These are phyloP conservation scores for Candida takata DNA, from an alignment of 805 yeast genomes.

Conservation along the genomic window DNA sequence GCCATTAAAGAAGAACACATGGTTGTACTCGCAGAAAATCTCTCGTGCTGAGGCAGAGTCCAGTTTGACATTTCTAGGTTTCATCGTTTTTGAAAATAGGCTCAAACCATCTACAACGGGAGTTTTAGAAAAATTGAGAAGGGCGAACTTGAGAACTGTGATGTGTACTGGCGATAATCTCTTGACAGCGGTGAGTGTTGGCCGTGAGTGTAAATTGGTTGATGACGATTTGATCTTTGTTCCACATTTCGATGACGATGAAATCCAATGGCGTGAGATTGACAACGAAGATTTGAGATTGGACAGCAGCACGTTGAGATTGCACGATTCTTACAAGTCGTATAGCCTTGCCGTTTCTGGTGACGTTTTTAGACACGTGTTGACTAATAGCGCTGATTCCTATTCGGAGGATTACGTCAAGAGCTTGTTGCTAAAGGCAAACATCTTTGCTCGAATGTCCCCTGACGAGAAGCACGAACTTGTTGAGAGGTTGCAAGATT, in stretches of 20 bases:
- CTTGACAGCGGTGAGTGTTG: slow-evolving; percentile 91
- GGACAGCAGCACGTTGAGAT: slow-evolving; percentile 57
- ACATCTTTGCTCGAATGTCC: slow-evolving; percentile 93
- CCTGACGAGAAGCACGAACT: slow-evolving; percentile 98
- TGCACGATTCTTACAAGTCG: slow-evolving; percentile 30
- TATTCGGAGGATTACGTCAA: slow-evolving; percentile 37
- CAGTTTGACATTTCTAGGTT: slow-evolving; percentile 71
- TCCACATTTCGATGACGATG: slow-evolving; percentile 45
- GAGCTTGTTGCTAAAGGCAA: slow-evolving; percentile 60
- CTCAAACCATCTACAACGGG: slow-evolving; percentile 61
- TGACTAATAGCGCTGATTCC: slow-evolving; percentile 33
- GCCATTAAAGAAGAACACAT: slow-evolving; percentile 34
- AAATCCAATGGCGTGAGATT: slow-evolving; percentile 57
- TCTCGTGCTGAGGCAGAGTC: slow-evolving; percentile 63
- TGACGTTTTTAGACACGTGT: slow-evolving; percentile 74
- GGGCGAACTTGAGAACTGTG: slow-evolving; percentile 71
- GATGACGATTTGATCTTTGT: slow-evolving; percentile 45
- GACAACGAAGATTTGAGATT: slow-evolving; percentile 47
- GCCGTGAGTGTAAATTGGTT: slow-evolving; percentile 71
- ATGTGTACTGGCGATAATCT: slow-evolving; percentile 99
- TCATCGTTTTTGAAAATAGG: slow-evolving; percentile 88
- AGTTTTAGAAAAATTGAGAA: slow-evolving; percentile 51
- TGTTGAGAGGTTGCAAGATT: slow-evolving; percentile 73
- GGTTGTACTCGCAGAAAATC: slow-evolving; percentile 43
- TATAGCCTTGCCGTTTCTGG: slow-evolving; percentile 87